Evolutionary conservation across 306 rosid species (phyloP), one percentile per base, ranked within the genome.

Genomic region (Lathyrus aphaca): DNA sequence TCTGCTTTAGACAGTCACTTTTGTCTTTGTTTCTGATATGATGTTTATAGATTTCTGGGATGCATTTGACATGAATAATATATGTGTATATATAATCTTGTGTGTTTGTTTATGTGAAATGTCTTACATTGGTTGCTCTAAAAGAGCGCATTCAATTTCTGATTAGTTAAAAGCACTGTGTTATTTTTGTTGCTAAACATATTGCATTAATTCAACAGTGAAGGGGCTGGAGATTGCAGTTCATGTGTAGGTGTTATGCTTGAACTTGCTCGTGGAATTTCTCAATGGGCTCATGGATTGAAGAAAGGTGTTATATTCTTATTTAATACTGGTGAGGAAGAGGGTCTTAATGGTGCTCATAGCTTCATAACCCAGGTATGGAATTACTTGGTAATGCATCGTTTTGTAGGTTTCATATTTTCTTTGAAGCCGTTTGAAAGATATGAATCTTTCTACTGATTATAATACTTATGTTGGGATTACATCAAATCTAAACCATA

Each of bases 141-240:
- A 54, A 54, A 54, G 60, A 54, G 35, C 5, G 13, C 60, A 13
- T 54, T 54, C 60, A 21, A 6, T 54, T 60, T 57, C 63, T 4
- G 45, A 17, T 50, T 25, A 62, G 55, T 12, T 48, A 60, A 27
- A 40, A 11, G 37, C 58, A 61, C 62, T 39, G 1, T 60, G 54
- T 56, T 43, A 74, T 53, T 66, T 60, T 66, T 60, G 29, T 76
- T 54, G 38, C 57, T 78, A 60, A 78, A 66, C 23, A 21, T 50
- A 13, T 50, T 7, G 3, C 64, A n/a, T 73, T 64, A 74, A 45
- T 82, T 80, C 79, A 72, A 80, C 91, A 94, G 98, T 56, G 95
- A 69, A 90, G 98, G 98, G 39, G 97, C 98, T 6, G 97, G 98
- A 82, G 98, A 94, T 80, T 94, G 97, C 79, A 94, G 97, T 79